Evolutionary conservation across 306 rosid genomes (phyloP).

Genomic region (Clitoria ternatea): DNA sequence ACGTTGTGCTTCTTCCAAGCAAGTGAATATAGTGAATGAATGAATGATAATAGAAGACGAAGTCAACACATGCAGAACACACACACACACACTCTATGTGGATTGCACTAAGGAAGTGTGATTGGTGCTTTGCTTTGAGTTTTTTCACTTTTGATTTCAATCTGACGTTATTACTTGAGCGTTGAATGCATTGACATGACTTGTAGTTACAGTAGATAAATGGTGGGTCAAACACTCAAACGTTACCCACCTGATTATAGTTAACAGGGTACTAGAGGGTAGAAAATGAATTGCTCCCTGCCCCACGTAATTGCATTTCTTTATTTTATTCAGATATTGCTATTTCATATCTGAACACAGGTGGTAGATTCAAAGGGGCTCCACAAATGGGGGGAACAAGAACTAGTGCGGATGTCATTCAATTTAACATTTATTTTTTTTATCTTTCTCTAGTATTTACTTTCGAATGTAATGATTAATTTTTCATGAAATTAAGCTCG

Average conservation of each 20-base stretch:
- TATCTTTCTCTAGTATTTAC: no score
- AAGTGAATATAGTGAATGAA: not conserved
- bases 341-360: no score
- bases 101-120: not conserved
- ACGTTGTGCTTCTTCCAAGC: conserved; percentile 21
- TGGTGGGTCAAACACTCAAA: conserved; percentile 6
- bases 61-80: conserved; percentile 28
- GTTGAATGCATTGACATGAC: not conserved
- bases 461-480: no score
- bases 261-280: not conserved
- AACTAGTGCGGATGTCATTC: no score
- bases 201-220: not conserved
- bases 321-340: no score
- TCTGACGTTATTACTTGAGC: not conserved
- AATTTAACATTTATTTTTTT: no score
- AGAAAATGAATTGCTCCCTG: not conserved
- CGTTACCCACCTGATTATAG: not conserved
- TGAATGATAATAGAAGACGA: conserved; percentile 24
- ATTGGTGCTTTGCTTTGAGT: not conserved
- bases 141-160: not conserved
- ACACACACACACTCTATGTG: not conserved
- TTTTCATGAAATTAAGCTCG: no score
- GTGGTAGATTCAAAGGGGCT: no score
- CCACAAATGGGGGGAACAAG: no score
- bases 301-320: not conserved